These are phyloP conservation scores for Helichrysum umbraculigerum DNA, from an alignment of 129 eudicot species.

Conservation along the genomic window DNA sequence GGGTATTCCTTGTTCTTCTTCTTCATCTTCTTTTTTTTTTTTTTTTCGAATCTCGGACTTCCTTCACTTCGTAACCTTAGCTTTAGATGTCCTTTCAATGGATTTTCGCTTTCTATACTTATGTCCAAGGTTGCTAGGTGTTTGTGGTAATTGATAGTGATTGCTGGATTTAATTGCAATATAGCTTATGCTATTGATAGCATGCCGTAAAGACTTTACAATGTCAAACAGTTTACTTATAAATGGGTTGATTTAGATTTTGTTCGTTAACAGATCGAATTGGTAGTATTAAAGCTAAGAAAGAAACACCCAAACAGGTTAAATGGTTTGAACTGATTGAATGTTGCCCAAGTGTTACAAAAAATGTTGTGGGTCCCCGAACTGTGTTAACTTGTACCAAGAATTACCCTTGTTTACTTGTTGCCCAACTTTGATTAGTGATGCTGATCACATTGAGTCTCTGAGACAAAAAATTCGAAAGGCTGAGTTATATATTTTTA, in stretches of 20 bases:
- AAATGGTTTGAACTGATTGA: background rate
- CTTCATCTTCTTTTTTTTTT: background rate
- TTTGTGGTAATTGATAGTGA: slow-evolving; percentile 17
- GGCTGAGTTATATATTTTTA: background rate
- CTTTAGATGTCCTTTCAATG: background rate
- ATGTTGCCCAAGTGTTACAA: background rate
- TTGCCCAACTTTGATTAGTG: background rate
- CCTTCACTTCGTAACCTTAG: too few species aligned
- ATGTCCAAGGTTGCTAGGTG: slow-evolving; percentile 5
- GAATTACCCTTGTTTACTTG: background rate
- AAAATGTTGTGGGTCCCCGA: background rate
- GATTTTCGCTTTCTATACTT: background rate
- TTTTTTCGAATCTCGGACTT: too few species aligned
- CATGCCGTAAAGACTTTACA: background rate
- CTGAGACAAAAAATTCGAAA: background rate
- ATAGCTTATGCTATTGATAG: background rate
- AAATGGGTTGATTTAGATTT: background rate
- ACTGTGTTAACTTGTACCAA: background rate
- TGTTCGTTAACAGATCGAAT: background rate
- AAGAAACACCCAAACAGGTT: background rate
- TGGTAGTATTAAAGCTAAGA: background rate
- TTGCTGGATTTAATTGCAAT: background rate
- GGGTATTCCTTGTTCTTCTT: slow-evolving; percentile 42
- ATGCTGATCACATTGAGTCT: background rate
- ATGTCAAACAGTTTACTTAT: background rate